Evolutionary conservation across 1,284 basidiomycete species (phyloP).

Genomic region (Wallemia hederae): DNA sequence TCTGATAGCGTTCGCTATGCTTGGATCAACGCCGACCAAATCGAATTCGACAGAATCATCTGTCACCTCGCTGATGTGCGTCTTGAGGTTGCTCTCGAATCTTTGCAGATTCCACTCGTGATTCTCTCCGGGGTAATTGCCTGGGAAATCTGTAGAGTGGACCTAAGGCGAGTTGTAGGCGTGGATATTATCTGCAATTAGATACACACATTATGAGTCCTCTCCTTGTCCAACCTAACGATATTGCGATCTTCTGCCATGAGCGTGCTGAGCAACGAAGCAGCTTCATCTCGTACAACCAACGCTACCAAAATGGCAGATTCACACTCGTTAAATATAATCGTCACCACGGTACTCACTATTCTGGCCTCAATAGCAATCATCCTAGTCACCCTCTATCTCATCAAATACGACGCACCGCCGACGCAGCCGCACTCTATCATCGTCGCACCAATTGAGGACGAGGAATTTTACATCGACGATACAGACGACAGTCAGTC

Average conservation of each 20-base stretch:
- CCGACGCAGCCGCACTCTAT: background rate
- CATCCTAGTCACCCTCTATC: background rate
- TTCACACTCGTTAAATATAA: background rate
- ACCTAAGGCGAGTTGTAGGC: constrained; percentile 21
- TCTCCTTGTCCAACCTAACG: background rate
- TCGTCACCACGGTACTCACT: background rate
- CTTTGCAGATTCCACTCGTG: constrained; percentile 45
- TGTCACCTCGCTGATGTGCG: constrained; percentile 47
- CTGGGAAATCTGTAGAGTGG: constrained; percentile 59
- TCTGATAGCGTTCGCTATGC: constrained; percentile 79
- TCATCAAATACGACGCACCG: background rate
- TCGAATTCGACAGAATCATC: constrained; percentile 72
- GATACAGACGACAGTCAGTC: background rate
- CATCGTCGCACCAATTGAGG: background rate
- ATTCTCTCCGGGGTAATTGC: constrained; percentile 53
- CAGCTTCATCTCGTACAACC: too few species aligned
- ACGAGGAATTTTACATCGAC: background rate
- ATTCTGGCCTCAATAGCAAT: background rate
- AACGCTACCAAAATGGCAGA: too few species aligned
- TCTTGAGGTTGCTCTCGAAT: constrained; percentile 40
- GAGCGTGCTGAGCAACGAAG: too few species aligned
- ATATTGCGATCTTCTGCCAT: background rate
- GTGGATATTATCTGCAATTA: background rate
- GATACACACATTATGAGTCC: background rate
- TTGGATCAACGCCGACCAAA: constrained; percentile 79